phyloP scores from a whole-genome alignment of 202 grass and related monocot genomes.

The Miscanthus sacchariflorus region DNA sequence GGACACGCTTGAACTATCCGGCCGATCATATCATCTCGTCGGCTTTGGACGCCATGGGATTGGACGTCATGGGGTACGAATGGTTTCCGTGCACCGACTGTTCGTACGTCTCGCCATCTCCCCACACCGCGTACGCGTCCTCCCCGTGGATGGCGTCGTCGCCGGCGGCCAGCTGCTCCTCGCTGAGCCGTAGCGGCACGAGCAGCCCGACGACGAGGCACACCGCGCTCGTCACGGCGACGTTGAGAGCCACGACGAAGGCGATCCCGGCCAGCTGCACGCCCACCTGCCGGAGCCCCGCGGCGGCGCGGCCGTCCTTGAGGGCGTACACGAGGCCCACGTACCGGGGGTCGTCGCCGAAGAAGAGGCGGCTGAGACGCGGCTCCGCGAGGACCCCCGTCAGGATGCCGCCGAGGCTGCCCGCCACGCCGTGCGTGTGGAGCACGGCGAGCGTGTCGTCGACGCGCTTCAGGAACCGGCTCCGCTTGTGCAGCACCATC shows the following conservation, averaged over 20 bases:
- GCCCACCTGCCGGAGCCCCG: slow-evolving; percentile 71
- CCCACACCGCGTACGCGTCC: slow-evolving; percentile 91
- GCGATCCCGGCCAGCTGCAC: slow-evolving; percentile 64
- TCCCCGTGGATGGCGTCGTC: slow-evolving; percentile 77
- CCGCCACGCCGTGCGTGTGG: slow-evolving; percentile 85
- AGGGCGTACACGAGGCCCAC: slow-evolving; percentile 66
- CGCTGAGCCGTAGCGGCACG: slow-evolving; percentile 71
- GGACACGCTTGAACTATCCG: background rate
- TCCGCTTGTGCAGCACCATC: slow-evolving; percentile 78
- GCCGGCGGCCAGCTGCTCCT: slow-evolving; percentile 61
- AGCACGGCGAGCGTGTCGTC: slow-evolving; percentile 83
- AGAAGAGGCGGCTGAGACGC: slow-evolving; percentile 61
- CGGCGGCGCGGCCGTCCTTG: slow-evolving; percentile 47
- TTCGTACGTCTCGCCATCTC: slow-evolving; percentile 83
- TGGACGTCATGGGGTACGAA: slow-evolving; percentile 37
- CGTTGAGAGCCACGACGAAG: slow-evolving; percentile 65
- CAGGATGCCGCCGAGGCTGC: slow-evolving; percentile 69
- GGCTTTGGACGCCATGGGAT: slow-evolving; percentile 52
- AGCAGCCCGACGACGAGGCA: slow-evolving; percentile 50
- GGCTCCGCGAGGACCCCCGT: slow-evolving; percentile 71
- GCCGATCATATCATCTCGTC: slow-evolving; percentile 50
- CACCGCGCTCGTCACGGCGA: slow-evolving; percentile 53
- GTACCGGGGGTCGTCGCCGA: slow-evolving; percentile 72
- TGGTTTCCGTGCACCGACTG: slow-evolving; percentile 68
- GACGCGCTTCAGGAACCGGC: slow-evolving; percentile 50